Conservation (phyloP, 768 basidiomycete genomes). For the Trametopsis cervina region DNA sequence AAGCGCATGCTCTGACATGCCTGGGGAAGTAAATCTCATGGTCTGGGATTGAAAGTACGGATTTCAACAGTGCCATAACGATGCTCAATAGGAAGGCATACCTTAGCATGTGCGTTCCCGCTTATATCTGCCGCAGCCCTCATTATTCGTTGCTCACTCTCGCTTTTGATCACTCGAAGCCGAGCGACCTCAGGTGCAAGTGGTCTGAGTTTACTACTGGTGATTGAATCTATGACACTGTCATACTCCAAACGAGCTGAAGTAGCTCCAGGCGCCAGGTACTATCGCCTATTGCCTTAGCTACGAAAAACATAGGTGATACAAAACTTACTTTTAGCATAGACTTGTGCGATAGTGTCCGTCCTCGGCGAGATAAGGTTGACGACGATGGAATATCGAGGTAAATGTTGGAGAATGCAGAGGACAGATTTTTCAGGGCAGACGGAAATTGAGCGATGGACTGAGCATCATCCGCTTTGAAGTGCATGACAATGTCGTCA, state of each 20-base stretch:
- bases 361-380: slow-evolving; percentile 15
- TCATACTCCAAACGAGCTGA: slow-evolving; percentile 43
- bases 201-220: slow-evolving; percentile 37
- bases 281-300: slow-evolving; percentile 8
- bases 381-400: slow-evolving; percentile 27
- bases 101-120: slow-evolving; percentile 77
- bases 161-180: slow-evolving; percentile 74
- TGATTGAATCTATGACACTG: slow-evolving; percentile 45
- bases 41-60: slow-evolving; percentile 40
- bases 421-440: slow-evolving; percentile 50
- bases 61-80: neutral
- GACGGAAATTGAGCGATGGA: slow-evolving; percentile 48
- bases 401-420: slow-evolving; percentile 39
- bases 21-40: slow-evolving; percentile 67
- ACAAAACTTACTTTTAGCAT: slow-evolving; percentile 38
- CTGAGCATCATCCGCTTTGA: slow-evolving; percentile 71
- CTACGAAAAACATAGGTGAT: neutral
- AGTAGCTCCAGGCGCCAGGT: slow-evolving; percentile 16
- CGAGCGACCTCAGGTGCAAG: slow-evolving; percentile 66
- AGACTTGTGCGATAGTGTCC: slow-evolving; percentile 42
- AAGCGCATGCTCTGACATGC: slow-evolving; percentile 50
- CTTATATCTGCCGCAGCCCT: slow-evolving; percentile 83
- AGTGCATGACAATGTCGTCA: slow-evolving; percentile 55
- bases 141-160: slow-evolving; percentile 74
- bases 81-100: slow-evolving; percentile 23